Evolutionary conservation across 139 green algal species (phyloP).

Genomic region (Asterochloris sp.): DNA sequence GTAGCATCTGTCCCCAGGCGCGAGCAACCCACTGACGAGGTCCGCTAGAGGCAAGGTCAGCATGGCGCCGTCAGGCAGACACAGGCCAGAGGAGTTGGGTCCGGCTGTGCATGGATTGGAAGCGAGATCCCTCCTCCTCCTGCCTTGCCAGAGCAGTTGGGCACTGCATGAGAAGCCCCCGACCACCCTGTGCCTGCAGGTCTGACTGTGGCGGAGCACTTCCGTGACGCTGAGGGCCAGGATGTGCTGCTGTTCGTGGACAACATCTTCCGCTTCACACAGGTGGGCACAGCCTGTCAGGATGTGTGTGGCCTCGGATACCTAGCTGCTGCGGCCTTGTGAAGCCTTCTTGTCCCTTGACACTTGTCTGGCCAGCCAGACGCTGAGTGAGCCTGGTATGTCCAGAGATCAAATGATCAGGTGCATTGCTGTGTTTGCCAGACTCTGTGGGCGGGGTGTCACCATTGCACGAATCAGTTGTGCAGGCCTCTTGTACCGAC

Average conservation of each 20-base stretch:
- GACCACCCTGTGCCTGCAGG: slow-evolving; percentile 45
- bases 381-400: too few species aligned
- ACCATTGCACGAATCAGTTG: too few species aligned
- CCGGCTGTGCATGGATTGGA: neutral
- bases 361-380: too few species aligned
- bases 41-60: too few species aligned
- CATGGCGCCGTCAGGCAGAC: too few species aligned
- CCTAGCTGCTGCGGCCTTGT: neutral
- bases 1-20: too few species aligned
- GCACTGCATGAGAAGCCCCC: neutral
- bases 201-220: slow-evolving; percentile 98
- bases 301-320: neutral
- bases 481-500: too few species aligned
- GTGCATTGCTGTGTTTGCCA: too few species aligned
- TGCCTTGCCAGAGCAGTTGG: neutral
- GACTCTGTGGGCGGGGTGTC: too few species aligned
- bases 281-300: slow-evolving; percentile 40
- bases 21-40: too few species aligned
- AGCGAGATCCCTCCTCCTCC: too few species aligned
- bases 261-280: slow-evolving; percentile 99
- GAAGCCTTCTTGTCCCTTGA: neutral
- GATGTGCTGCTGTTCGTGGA: slow-evolving; percentile 99
- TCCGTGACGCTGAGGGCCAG: slow-evolving; percentile 98
- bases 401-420: too few species aligned
- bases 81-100: neutral